Base-by-base conservation (phyloP, 345 rosid species). In the Lepidium africanum region DNA sequence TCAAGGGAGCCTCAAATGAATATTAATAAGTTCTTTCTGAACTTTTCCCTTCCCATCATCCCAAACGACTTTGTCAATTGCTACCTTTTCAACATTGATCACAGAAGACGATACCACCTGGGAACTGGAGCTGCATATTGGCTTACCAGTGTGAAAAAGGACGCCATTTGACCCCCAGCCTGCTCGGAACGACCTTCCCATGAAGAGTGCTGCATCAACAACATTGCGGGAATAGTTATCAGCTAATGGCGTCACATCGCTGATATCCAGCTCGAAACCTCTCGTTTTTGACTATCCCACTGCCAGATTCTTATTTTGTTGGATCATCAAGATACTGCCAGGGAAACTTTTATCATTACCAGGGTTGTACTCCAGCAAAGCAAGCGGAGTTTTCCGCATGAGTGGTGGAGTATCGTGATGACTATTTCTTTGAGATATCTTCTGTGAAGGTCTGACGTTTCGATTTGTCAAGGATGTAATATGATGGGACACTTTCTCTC, bases 101-200 rank as follows among this genome's bases (percentile, higher is more conserved):
- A 86, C 77, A 67, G 99, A 94, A 62, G 99, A 86, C 54, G 87
- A 74, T 53, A 75, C 68, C 71, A 75, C 78, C 49, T 21, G 80
- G 60, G 95, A 73, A 71, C 78, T 64, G 64, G 59, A 76, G 71
- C 78, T 67, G 39, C 85, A 82, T 50, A 91, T 81, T 42, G 86
- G 82, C 23, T 83, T 51, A 54, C 97, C 99, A 58, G 87, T 60
- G 71, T 94, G 97, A 51, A 94, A 84, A 76, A 94, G 96, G 69
- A 91, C 74, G 25, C 97, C 97, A 85, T 86, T 89, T 19, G 95
- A 97, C 2, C 97, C 97, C 99, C 99, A 94, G 15, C 99, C 99
- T 35, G 85, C 99, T 67, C 97, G 96, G 80, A 91, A 94, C 40
- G 97, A 91, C 76, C 91, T 82, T 60, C 96, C 95, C 99, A 91